Percentiles rank a stretch among this genome's conserved stretches.
Conservation (phyloP, 345 rosid genomes). For the Eucalyptus decipiens region DNA sequence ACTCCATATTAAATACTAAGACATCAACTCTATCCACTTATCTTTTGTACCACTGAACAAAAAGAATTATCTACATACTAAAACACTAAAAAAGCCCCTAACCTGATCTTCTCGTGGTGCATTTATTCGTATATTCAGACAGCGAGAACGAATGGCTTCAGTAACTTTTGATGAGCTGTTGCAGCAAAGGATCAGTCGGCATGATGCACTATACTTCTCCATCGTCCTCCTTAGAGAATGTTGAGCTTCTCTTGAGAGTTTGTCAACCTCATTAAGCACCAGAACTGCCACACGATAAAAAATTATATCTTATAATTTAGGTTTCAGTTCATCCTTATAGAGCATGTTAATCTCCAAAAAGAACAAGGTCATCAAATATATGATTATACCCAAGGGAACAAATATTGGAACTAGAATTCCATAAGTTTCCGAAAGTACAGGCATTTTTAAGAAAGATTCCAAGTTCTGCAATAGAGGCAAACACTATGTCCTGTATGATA, state of each 20-base stretch:
- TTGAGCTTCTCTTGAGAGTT: conserved; percentile 98
- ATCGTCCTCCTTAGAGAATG: conserved; percentile 97
- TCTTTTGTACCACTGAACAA: neutral
- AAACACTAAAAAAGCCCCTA: conserved; percentile 7
- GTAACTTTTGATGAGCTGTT: conserved; percentile 94
- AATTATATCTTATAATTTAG: neutral
- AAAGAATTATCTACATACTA: neutral
- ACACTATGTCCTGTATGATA: neutral
- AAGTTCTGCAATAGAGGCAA: neutral
- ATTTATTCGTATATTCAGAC: conserved; percentile 80
- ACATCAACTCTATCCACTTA: neutral
- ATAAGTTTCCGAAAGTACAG: neutral
- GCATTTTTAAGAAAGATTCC: neutral
- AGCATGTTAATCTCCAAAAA: neutral
- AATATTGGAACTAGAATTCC: neutral
- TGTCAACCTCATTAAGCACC: conserved; percentile 97
- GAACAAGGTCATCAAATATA: neutral
- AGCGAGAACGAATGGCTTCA: conserved; percentile 97
- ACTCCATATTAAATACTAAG: neutral
- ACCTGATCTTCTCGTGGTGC: conserved; percentile 95
- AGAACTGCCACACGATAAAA: conserved; percentile 29
- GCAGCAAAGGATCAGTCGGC: conserved; percentile 88
- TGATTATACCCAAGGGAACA: neutral
- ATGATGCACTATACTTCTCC: conserved; percentile 93
- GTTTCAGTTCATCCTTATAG: neutral